phyloP scores from a whole-genome alignment of 495 filamentous ascomycete species.

The Lindgomyces ingoldianus region DNA sequence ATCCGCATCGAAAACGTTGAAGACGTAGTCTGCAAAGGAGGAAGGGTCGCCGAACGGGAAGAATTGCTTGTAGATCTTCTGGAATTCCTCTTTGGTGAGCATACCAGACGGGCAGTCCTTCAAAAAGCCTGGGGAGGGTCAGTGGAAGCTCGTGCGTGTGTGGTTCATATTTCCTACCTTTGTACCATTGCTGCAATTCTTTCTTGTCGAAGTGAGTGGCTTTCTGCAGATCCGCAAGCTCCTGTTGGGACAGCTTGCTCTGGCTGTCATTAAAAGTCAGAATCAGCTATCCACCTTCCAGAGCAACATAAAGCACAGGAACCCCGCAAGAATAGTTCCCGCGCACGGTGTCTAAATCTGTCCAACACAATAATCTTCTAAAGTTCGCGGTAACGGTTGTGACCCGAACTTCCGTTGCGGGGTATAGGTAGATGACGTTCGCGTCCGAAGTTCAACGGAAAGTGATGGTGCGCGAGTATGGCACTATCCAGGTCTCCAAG shows the following conservation, averaged over 20 bases:
- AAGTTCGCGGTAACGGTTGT: slow-evolving; percentile 15
- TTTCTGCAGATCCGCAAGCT: slow-evolving; percentile 91
- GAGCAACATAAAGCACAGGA: slow-evolving; percentile 9
- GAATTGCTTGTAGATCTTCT: slow-evolving; percentile 99
- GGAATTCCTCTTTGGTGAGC: slow-evolving; percentile 96
- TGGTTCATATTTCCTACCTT: slow-evolving; percentile 59
- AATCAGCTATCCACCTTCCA: slow-evolving; percentile 25
- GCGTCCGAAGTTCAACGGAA: slow-evolving; percentile 29
- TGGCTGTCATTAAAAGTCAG: slow-evolving; percentile 40
- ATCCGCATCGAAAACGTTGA: slow-evolving; percentile 98
- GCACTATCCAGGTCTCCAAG: slow-evolving; percentile 4
- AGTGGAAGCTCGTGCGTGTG: background rate
- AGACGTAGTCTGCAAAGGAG: slow-evolving; percentile 97
- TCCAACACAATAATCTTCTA: slow-evolving; percentile 9
- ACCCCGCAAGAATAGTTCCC: background rate
- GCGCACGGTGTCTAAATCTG: slow-evolving; percentile 10
- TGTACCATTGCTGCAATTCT: slow-evolving; percentile 99
- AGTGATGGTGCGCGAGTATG: slow-evolving; percentile 9
- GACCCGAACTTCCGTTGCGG: slow-evolving; percentile 22
- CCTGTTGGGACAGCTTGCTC: slow-evolving; percentile 86
- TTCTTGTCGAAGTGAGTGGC: slow-evolving; percentile 99
- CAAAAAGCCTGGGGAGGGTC: slow-evolving; percentile 70
- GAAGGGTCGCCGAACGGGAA: slow-evolving; percentile 98
- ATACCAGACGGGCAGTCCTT: slow-evolving; percentile 97
- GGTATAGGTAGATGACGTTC: slow-evolving; percentile 22